Conservation (phyloP, 495 filamentous ascomycete genomes). For the Aspergillus cristatus region DNA sequence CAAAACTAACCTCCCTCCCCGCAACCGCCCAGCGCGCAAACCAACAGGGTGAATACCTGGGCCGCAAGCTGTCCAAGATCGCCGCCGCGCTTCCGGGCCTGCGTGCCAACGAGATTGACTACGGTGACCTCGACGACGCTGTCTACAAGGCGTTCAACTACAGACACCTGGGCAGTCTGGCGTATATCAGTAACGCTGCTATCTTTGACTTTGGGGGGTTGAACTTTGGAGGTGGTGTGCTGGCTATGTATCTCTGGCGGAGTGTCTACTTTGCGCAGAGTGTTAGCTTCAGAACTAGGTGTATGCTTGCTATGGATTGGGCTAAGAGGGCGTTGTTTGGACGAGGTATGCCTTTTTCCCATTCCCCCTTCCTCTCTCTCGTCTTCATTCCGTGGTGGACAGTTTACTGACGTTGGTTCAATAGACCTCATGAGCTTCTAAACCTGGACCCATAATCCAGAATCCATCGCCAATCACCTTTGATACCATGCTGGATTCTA, state of each 20-base stretch:
- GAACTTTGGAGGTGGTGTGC: conserved; percentile 71
- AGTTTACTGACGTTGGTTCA: conserved; percentile 7
- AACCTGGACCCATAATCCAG: not conserved
- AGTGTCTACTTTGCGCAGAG: conserved; percentile 98
- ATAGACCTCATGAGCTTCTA: conserved; percentile 61
- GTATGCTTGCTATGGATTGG: conserved; percentile 98
- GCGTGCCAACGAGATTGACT: conserved; percentile 63
- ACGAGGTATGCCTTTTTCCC: conserved; percentile 57
- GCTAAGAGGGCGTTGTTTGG: conserved; percentile 90
- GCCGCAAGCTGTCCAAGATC: conserved; percentile 87
- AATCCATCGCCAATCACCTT: too few species aligned
- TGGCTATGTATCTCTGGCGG: conserved; percentile 95
- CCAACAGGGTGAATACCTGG: conserved; percentile 93
- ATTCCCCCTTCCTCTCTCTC: conserved; percentile 1
- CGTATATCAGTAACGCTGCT: conserved; percentile 93
- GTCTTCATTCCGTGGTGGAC: not conserved
- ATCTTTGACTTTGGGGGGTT: conserved; percentile 83
- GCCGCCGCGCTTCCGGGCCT: conserved; percentile 72
- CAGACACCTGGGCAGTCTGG: conserved; percentile 80
- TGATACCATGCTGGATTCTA: too few species aligned
- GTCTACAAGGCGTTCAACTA: conserved; percentile 97
- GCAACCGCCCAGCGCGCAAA: conserved; percentile 95
- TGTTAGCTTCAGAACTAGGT: conserved; percentile 82
- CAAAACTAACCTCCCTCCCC: conserved; percentile 75
- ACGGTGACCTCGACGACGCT: conserved; percentile 87